Percentiles rank a stretch among this genome's conserved stretches.
Evolutionary conservation across 805 yeast genomes (phyloP).

Genomic region (Komagataella pseudopastoris): DNA sequence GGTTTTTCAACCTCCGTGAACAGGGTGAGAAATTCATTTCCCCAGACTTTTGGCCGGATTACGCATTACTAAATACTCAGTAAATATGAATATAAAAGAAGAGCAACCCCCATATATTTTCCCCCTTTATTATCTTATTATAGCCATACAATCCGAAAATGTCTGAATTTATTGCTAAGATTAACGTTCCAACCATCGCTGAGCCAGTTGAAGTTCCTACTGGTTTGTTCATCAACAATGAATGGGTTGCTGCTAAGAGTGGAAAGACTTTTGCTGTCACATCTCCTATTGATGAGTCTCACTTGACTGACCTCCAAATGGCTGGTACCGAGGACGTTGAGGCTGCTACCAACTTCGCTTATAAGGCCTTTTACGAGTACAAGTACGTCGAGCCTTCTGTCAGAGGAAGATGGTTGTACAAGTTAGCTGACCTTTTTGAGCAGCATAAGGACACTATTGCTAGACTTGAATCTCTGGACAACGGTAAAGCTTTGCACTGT

Average conservation of each 20-base stretch:
- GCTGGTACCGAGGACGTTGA: slow-evolving; percentile 54
- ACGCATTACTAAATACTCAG: neutral
- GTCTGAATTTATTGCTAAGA: slow-evolving; percentile 3
- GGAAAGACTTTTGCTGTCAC: slow-evolving; percentile 38
- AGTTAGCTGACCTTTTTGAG: slow-evolving; percentile 35
- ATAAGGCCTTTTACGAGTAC: slow-evolving; percentile 44
- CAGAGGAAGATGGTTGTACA: slow-evolving; percentile 30
- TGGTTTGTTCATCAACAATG: slow-evolving; percentile 49
- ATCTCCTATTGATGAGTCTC: slow-evolving; percentile 40
- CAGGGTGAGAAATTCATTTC: neutral
- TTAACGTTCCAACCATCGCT: slow-evolving; percentile 17
- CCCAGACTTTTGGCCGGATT: neutral
- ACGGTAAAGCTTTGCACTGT: slow-evolving; percentile 40
- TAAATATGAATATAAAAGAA: neutral
- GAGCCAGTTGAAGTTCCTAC: slow-evolving; percentile 20
- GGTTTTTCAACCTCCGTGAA: neutral
- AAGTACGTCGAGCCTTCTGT: slow-evolving; percentile 27
- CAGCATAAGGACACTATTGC: slow-evolving; percentile 36
- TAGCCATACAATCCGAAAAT: neutral
- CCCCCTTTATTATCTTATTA: neutral
- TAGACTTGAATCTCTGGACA: slow-evolving; percentile 43
- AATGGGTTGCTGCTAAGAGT: slow-evolving; percentile 23
- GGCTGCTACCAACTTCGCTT: slow-evolving; percentile 55
- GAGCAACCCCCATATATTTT: neutral
- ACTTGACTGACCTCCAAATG: slow-evolving; percentile 35